Percentiles rank a stretch among this genome's conserved stretches.
Evolutionary conservation across 2,329 filamentous ascomycete genomes (phyloP).

Genomic region (Amesomyces nigricolor): DNA sequence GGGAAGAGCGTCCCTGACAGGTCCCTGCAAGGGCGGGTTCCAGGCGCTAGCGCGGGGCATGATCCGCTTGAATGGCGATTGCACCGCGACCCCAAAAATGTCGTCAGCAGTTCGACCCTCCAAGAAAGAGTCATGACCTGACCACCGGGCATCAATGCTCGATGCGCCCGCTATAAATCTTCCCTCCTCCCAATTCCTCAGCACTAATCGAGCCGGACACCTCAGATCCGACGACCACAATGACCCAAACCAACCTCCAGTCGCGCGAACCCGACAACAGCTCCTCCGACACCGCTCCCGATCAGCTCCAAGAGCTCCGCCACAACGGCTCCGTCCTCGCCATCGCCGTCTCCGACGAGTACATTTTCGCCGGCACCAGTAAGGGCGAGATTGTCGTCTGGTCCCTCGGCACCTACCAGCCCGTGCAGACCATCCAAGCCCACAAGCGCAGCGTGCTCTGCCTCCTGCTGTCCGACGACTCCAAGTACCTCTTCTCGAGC

Average conservation of each 20-base stretch:
- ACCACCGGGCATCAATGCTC: neutral
- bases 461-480: slow-evolving; percentile 65
- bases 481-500: slow-evolving; percentile 77
- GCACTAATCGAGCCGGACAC: neutral
- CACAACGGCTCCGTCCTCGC: slow-evolving; percentile 77
- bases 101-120: slow-evolving; percentile 10
- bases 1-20: neutral
- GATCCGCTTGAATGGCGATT: neutral
- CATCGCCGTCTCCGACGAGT: slow-evolving; percentile 71
- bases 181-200: neutral
- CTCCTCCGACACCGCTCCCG: slow-evolving; percentile 41
- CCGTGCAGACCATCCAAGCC: slow-evolving; percentile 71
- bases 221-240: slow-evolving; percentile 10
- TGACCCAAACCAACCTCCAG: slow-evolving; percentile 19
- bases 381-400: slow-evolving; percentile 90
- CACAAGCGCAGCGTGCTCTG: slow-evolving; percentile 89
- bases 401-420: slow-evolving; percentile 82
- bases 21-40: slow-evolving; percentile 13
- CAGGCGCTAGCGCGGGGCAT: slow-evolving; percentile 14
- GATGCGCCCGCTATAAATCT: neutral
- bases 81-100: slow-evolving; percentile 11
- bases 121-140: neutral
- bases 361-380: slow-evolving; percentile 88
- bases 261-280: slow-evolving; percentile 25
- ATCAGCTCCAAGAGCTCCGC: slow-evolving; percentile 66